Evolutionary conservation across 306 rosid genomes (phyloP).

Genomic region (Cicer cuneatum): DNA sequence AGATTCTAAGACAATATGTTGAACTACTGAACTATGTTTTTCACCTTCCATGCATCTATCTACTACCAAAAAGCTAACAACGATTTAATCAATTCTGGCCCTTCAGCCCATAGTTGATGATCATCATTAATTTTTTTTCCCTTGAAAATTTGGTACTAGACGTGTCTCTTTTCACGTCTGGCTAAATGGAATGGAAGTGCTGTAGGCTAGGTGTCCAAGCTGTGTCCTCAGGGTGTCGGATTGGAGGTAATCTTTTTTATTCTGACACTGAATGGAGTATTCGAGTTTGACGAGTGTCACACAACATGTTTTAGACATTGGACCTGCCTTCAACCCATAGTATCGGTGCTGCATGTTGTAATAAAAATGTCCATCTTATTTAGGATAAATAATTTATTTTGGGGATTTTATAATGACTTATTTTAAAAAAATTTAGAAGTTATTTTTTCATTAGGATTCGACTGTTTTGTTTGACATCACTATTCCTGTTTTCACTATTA

Average conservation of each 20-base stretch:
- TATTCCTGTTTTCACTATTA: conserved; percentile 32
- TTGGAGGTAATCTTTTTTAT: not conserved
- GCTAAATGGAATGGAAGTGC: not conserved
- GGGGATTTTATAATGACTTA: not conserved
- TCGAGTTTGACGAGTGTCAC: no score
- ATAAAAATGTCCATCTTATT: not conserved
- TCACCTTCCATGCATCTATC: not conserved
- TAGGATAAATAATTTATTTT: conserved; percentile 24
- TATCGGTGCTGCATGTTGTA: not conserved
- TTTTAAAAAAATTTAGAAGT: not conserved
- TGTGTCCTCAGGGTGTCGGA: not conserved
- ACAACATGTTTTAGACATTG: not conserved
- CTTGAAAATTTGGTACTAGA: not conserved
- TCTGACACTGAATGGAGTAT: not conserved
- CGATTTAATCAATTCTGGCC: not conserved
- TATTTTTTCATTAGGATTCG: conserved; percentile 6
- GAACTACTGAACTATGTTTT: not conserved
- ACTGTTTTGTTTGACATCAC: not conserved
- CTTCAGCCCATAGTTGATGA: not conserved
- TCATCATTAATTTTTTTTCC: not conserved
- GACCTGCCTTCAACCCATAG: not conserved
- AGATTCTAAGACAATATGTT: not conserved
- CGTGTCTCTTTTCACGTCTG: not conserved
- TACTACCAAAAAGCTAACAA: not conserved
- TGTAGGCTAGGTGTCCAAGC: not conserved